Evolutionary conservation across 2,329 filamentous ascomycete species (phyloP), one percentile per base, ranked within the genome.

Genomic region (Colletotrichum lupini): DNA sequence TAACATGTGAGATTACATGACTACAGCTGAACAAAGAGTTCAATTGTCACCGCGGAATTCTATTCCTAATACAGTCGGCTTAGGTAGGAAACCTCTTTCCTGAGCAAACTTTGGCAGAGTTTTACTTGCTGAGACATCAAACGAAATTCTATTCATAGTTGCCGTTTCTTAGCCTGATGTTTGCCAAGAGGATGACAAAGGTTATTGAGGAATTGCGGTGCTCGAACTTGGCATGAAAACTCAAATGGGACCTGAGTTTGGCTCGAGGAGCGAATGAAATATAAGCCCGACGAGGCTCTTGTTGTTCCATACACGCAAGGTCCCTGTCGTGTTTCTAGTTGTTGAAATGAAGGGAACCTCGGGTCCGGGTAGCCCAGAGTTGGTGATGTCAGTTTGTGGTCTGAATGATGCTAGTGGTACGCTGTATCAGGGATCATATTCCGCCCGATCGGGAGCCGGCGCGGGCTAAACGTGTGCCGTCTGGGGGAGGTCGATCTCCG

Each of bases 101-200:
- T 32, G n/a, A 46, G 30, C 59, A 69, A 37, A 32, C 32, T 14
- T 55, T 30, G 19, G 19, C 19, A 49, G 12, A 24, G 14, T 19
- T 11, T n/a, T 12, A n/a, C 26, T 49, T 58, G 42, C 52, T 57
- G 71, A 32, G 67, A 71, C 71, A 57, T 65, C 56, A 61, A 71
- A 30, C 24, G 56, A 71, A 70, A 73, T 73, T 32, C 55, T 73
- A 66, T 70, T 70, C 55, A 57, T 61, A 62, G 67, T 9, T 16
- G 55, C 6, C 3, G 37, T 3, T 42, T 32, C 4, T 16, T 42
- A 49, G 53, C 59, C 71, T 61, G 22, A 56, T 66, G 26, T 32
- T 58, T n/a, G n/a, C 30, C 56, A 28, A 49, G 64, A 73, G 35
- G 19, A 24, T 42, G 37, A 32, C 53, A 56, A 61, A 58, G 56